Conservation (phyloP, 257 asterid genomes). For the Capsicum rhomboideum region DNA sequence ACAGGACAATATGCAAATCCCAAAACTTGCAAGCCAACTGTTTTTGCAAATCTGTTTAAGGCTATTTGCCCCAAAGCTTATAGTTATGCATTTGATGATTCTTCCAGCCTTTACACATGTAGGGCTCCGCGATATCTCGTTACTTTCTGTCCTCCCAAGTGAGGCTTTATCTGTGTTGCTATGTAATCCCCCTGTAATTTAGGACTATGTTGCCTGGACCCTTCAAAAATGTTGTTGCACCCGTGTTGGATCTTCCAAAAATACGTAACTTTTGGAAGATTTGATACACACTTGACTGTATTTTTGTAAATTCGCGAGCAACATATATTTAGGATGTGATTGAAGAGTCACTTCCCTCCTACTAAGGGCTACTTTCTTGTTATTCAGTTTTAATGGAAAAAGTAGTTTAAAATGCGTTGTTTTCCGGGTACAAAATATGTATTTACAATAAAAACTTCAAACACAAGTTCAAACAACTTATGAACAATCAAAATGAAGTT, state of each 20-base stretch:
- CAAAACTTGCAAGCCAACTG: conserved; percentile 59
- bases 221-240: not conserved
- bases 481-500: too few relatives aligned
- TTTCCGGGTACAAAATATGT: too few relatives aligned
- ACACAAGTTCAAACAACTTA: too few relatives aligned
- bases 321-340: not conserved
- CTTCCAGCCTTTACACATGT: conserved; percentile 75
- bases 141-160: conserved; percentile 84
- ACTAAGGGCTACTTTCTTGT: not conserved
- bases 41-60: conserved; percentile 68
- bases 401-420: not conserved
- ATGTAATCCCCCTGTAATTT: not conserved
- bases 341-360: not conserved
- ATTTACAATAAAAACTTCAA: too few relatives aligned
- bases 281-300: not conserved
- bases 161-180: not conserved
- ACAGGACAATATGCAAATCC: conserved; percentile 73
- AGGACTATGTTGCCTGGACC: not conserved
- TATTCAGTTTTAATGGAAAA: not conserved
- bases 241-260: not conserved
- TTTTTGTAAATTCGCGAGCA: not conserved
- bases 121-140: conserved; percentile 68
- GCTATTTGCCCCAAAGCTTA: conserved; percentile 88
- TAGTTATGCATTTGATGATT: conserved; percentile 85
- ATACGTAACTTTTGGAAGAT: not conserved